A percentile compares a stretch with the other conserved stretches of the same genome.
These are phyloP conservation scores for Amanita polypyramis DNA, from an alignment of 768 basidiomycete species.

Conservation along the genomic window DNA sequence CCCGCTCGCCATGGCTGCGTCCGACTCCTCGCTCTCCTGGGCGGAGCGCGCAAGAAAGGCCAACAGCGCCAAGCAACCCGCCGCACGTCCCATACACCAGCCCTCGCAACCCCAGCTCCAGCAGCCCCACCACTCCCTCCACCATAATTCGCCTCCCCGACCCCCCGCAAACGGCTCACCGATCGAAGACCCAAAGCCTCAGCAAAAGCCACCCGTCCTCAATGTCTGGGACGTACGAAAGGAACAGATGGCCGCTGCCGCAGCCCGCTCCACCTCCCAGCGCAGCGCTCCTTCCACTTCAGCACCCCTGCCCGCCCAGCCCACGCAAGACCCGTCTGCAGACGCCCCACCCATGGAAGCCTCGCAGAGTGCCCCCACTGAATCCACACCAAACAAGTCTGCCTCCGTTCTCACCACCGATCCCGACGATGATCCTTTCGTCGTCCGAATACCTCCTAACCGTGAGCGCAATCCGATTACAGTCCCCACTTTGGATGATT, in stretches of 20 bases:
- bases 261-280: constrained; percentile 2
- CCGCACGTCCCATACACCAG: too few species aligned
- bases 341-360: background rate
- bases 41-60: constrained; percentile 44
- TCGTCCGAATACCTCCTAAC: constrained; percentile 25
- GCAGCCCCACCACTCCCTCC: too few species aligned
- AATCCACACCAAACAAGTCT: constrained; percentile 9
- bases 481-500: constrained; percentile 20
- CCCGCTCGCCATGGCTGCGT: constrained; percentile 13
- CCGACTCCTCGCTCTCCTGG: constrained; percentile 36
- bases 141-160: too few species aligned
- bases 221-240: constrained; percentile 23
- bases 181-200: constrained; percentile 4
- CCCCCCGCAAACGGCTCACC: too few species aligned
- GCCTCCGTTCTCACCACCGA: constrained; percentile 9
- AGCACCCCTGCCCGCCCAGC: background rate
- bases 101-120: too few species aligned
- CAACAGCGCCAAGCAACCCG: constrained; percentile 12
- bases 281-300: constrained; percentile 2
- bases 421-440: constrained; percentile 30
- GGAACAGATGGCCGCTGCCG: constrained; percentile 18
- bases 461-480: constrained; percentile 12
- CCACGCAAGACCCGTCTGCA: background rate
- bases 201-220: constrained; percentile 12
- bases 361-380: background rate